These are phyloP conservation scores for Trichosanthes truncata DNA, from an alignment of 306 rosid genomes.

Conservation along the genomic window DNA sequence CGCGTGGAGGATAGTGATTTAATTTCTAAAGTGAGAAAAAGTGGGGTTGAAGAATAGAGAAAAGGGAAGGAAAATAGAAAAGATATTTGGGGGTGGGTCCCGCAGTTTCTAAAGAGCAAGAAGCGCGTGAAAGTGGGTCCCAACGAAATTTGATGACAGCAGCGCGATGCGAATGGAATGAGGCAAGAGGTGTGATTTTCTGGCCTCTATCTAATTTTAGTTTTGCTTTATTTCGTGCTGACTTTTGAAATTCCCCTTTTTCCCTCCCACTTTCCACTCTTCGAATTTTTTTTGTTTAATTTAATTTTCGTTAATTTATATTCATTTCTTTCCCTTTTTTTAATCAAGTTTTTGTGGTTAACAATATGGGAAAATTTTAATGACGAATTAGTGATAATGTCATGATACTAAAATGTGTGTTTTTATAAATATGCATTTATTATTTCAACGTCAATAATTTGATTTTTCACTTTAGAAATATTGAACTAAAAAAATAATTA, in stretches of 20 bases:
- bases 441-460: too few relatives aligned
- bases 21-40: background rate
- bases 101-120: background rate
- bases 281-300: too few relatives aligned
- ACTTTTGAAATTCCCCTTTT: background rate
- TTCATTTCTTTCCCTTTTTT: too few relatives aligned
- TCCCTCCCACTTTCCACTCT: background rate
- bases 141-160: conserved; percentile 11
- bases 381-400: too few relatives aligned
- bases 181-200: background rate
- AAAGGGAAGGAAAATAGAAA: background rate
- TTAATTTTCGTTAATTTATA: too few relatives aligned
- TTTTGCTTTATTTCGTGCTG: background rate
- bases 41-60: background rate
- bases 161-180: conserved; percentile 6
- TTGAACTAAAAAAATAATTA: too few relatives aligned
- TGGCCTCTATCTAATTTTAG: background rate
- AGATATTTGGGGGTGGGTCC: conserved; percentile 9
- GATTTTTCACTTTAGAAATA: too few relatives aligned
- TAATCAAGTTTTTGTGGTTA: too few relatives aligned
- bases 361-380: too few relatives aligned
- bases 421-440: too few relatives aligned
- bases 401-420: too few relatives aligned
- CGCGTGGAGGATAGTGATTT: background rate
- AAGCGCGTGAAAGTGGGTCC: conserved; percentile 54